phyloP scores from a whole-genome alignment of 495 filamentous ascomycete genomes.

The Entonaema liquescens region DNA sequence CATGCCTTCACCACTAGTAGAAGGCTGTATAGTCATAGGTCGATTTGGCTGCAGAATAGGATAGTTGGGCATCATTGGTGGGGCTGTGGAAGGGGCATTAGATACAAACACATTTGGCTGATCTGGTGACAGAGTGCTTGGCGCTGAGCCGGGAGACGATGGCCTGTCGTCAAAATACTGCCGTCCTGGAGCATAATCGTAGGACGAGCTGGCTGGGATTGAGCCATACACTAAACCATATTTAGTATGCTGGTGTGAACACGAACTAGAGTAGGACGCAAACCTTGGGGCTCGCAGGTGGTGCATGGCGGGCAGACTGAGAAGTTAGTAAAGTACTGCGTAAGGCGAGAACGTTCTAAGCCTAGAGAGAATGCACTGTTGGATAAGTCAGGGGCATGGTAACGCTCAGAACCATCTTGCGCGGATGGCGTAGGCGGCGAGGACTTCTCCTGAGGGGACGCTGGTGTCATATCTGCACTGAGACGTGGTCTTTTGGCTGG shows the following conservation, averaged over 20 bases:
- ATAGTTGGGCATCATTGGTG: slow-evolving; percentile 51
- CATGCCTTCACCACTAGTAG: slow-evolving; percentile 54
- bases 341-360: slow-evolving; percentile 47
- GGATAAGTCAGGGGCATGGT: slow-evolving; percentile 31
- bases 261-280: slow-evolving; percentile 34
- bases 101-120: slow-evolving; percentile 43
- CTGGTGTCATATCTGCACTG: slow-evolving; percentile 39
- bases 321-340: slow-evolving; percentile 51
- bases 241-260: slow-evolving; percentile 35
- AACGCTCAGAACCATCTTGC: slow-evolving; percentile 40
- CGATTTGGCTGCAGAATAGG: slow-evolving; percentile 52
- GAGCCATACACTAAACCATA: slow-evolving; percentile 41
- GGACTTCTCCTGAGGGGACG: slow-evolving; percentile 52
- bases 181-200: slow-evolving; percentile 44
- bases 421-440: slow-evolving; percentile 33
- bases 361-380: slow-evolving; percentile 40
- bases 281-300: slow-evolving; percentile 50
- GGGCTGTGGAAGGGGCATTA: slow-evolving; percentile 45
- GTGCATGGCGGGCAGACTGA: slow-evolving; percentile 52
- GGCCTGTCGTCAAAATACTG: slow-evolving; percentile 45
- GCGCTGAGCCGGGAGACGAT: slow-evolving; percentile 42
- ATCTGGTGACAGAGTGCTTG: slow-evolving; percentile 40
- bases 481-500: slow-evolving; percentile 51
- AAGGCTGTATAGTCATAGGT: slow-evolving; percentile 49
- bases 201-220: slow-evolving; percentile 48